Base-by-base conservation (phyloP, 305 asterid species). In the Striga hermonthica region DNA sequence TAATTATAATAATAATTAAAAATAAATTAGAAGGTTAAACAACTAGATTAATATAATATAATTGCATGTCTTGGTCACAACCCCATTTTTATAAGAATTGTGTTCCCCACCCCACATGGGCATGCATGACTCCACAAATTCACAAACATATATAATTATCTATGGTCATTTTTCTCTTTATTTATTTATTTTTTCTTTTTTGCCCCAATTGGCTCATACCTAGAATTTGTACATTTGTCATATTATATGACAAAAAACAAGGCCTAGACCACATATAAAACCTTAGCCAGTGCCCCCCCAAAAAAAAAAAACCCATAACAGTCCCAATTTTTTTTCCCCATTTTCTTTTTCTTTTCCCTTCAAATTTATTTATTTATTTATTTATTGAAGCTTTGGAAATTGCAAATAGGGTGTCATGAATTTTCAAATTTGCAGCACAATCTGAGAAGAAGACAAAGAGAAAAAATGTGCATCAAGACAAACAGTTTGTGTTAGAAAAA, bases 81-180 rank as follows among this genome's bases (percentile, higher is more conserved):
- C 84, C 75, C 85, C 83, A 78, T 81, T 82, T 84, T 78, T 49
- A n/a, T 12, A 49, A 11, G 14, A 13, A 49, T n/a, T 77, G 81
- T 82, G 80, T 62, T 83, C 81, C 82, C 80, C 75, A 72, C 70
- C 68, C 81, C 91, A 88, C 97, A 84, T 88, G 91, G 81, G n/a
- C n/a, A n/a, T n/a, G n/a, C n/a, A n/a, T n/a, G n/a, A n/a, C n/a
- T n/a, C 43, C 76, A 75, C 67, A 62, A 68, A 75, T 78, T 78
- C 80, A 49, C n/a, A 61, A 66, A 65, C 60, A 71, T 36, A 36
- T n/a, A n/a, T n/a, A n/a, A n/a, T n/a, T n/a, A n/a, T n/a, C n/a
- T n/a, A n/a, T n/a, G n/a, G n/a, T n/a, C n/a, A n/a, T n/a, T n/a
- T n/a, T n/a, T n/a, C n/a, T n/a, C n/a, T n/a, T n/a, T n/a, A n/a